Evolutionary conservation across 768 basidiomycete species (phyloP), one percentile per base, ranked within the genome.

Genomic region (Psilocybe azurescens): DNA sequence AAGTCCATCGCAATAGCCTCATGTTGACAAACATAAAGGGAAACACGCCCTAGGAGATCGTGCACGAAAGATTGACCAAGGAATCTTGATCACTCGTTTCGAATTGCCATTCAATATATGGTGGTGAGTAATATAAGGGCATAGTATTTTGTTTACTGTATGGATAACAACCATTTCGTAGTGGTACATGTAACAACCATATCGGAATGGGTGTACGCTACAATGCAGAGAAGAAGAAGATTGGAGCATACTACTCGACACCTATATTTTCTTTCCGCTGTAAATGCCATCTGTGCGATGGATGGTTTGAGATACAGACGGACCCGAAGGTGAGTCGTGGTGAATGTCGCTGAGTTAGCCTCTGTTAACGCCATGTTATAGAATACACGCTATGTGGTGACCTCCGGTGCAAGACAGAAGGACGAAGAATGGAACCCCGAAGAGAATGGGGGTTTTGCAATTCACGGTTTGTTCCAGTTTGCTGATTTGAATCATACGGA

Each of bases 201-300:
- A 94, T 99, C 54, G 97, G 97, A 10, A 97, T 97, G 87, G 97
- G 97, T 24, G 97, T 99, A 1, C 92, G 97, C n/a, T 99, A 98
- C 81, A 99, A 99, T 67, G 97, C 97, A 0, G 96, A 99, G 76
- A 99, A 99, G 86, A 91, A 91, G 80, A 98, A 97, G 75, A 86
- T 98, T 36, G 97, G 97, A 13, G 88, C 86, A 60, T 99, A 99
- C 76, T 95, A 91, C 72, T 93, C 94, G 5, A 98, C 96, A 0
- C 93, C 95, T 9, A 98, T 99, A 58, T 99, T 81, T 72, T 92
- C 90, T 5, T 99, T 99, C 74, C 85, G 95, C 50, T 99, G 97
- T 77, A 99, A 99, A 84, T 99, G 97, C 71, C 96, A 98, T 74
- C 78, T 98, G 1, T 99, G 97, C 71, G 87, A 88, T 65, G 89